Percentiles rank a stretch among this genome's conserved stretches.
These are phyloP conservation scores for Trichoderma gracile DNA, from an alignment of 2,329 filamentous ascomycete species.

Conservation along the genomic window DNA sequence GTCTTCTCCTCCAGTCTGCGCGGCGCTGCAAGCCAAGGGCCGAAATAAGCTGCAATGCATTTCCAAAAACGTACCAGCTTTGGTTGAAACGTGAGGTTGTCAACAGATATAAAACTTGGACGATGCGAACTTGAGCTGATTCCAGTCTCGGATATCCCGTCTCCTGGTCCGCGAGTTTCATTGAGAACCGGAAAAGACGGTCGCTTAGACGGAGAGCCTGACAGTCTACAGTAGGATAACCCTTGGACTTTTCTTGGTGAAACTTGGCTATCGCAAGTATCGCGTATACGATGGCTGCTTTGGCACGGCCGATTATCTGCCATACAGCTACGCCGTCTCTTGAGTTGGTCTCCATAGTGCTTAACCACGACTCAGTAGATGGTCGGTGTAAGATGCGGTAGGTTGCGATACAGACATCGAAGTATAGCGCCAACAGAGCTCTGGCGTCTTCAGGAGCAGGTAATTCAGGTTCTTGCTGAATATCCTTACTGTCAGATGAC, in stretches of 20 bases:
- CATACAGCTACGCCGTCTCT: slow-evolving; percentile 41
- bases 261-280: slow-evolving; percentile 51
- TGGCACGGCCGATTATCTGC: slow-evolving; percentile 44
- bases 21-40: slow-evolving; percentile 43
- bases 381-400: slow-evolving; percentile 60
- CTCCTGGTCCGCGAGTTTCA: slow-evolving; percentile 48
- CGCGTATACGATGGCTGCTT: slow-evolving; percentile 50
- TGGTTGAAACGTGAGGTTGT: slow-evolving; percentile 61
- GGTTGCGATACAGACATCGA: slow-evolving; percentile 61
- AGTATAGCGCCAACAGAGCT: slow-evolving; percentile 53
- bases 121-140: slow-evolving; percentile 57
- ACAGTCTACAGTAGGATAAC: slow-evolving; percentile 32
- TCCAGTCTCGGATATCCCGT: slow-evolving; percentile 56
- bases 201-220: slow-evolving; percentile 37
- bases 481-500: slow-evolving; percentile 29
- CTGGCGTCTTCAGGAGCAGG: slow-evolving; percentile 39
- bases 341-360: slow-evolving; percentile 43
- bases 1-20: slow-evolving; percentile 27
- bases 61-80: slow-evolving; percentile 62
- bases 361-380: slow-evolving; percentile 52
- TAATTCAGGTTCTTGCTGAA: slow-evolving; percentile 41
- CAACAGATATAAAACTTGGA: slow-evolving; percentile 60
- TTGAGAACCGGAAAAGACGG: slow-evolving; percentile 46
- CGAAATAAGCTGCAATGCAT: slow-evolving; percentile 53
- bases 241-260: slow-evolving; percentile 45